A percentile compares a stretch with the other conserved stretches of the same genome.
Conservation (phyloP, 2,329 filamentous ascomycete species). For the Metarhizium album region DNA sequence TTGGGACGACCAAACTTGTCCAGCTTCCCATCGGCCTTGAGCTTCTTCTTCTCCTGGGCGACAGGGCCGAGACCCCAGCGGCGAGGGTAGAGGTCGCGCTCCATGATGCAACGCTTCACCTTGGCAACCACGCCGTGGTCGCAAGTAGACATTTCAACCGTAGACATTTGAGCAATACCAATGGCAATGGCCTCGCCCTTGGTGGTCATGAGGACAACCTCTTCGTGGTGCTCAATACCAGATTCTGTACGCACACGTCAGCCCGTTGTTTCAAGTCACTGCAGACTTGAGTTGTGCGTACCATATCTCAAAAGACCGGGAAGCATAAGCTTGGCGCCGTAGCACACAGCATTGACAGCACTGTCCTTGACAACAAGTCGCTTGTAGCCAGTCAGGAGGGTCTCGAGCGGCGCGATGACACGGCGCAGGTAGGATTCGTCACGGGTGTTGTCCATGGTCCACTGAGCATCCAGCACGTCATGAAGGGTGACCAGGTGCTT, state of each 20-base stretch:
- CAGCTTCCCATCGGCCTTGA: conserved; percentile 95
- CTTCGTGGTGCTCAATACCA: conserved; percentile 87
- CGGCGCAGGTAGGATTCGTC: conserved; percentile 87
- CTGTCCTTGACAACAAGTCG: conserved; percentile 86
- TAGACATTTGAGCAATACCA: conserved; percentile 95
- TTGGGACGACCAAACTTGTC: conserved; percentile 95
- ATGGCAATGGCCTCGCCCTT: conserved; percentile 98
- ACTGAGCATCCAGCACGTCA: conserved; percentile 80
- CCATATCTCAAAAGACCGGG: conserved; percentile 87
- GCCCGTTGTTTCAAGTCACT: conserved; percentile 8
- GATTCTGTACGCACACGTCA: conserved; percentile 45
- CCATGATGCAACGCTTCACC: conserved; percentile 99
- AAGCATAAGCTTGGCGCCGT: conserved; percentile 98
- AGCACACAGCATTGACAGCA: conserved; percentile 88
- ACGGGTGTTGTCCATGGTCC: conserved; percentile 87
- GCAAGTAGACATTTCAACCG: conserved; percentile 90
- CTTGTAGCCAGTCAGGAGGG: conserved; percentile 86
- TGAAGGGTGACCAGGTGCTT: conserved; percentile 87
- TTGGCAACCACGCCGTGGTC: conserved; percentile 97
- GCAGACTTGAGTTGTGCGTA: conserved; percentile 29
- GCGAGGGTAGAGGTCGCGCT: conserved; percentile 92
- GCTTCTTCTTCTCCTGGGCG: conserved; percentile 97
- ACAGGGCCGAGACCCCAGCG: conserved; percentile 94
- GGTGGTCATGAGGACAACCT: conserved; percentile 96
- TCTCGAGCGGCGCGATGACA: conserved; percentile 89